Conservation (phyloP, 352 stramenopile species). For the Globisporangium heterothallicum region DNA sequence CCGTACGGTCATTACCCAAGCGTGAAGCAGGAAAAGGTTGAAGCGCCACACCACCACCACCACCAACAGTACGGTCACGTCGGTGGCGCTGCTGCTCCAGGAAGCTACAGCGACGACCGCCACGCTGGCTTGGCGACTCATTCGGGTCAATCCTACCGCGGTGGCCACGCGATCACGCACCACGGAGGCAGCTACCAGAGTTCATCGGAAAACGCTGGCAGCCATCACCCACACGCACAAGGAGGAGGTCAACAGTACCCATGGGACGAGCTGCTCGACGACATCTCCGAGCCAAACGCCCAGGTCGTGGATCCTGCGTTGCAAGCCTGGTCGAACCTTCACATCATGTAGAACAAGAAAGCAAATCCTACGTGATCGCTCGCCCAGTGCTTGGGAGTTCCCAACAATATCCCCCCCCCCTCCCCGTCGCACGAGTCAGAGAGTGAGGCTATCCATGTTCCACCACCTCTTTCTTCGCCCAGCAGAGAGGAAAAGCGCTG, state of each 20-base stretch:
- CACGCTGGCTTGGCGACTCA: too few species aligned
- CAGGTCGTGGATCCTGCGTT: slow-evolving; percentile 48
- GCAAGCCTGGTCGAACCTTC: slow-evolving; percentile 66
- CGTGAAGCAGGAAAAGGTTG: slow-evolving; percentile 10
- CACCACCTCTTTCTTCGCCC: too few species aligned
- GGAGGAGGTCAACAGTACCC: slow-evolving; percentile 14
- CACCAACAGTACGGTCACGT: background rate
- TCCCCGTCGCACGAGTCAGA: too few species aligned
- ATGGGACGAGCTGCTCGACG: slow-evolving; percentile 76
- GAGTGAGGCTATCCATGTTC: too few species aligned
- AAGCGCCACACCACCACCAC: slow-evolving; percentile 5
- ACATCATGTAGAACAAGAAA: slow-evolving; percentile 78
- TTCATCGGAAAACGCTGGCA: slow-evolving; percentile 6
- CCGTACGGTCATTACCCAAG: slow-evolving; percentile 10
- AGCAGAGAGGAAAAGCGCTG: too few species aligned
- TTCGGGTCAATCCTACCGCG: too few species aligned
- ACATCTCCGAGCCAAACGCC: slow-evolving; percentile 44
- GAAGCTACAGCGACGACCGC: background rate
- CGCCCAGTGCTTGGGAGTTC: too few species aligned
- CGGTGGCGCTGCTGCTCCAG: background rate
- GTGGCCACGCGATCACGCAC: background rate
- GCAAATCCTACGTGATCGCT: too few species aligned
- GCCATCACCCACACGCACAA: slow-evolving; percentile 6
- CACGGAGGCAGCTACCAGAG: slow-evolving; percentile 12
- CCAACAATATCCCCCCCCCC: background rate